These are phyloP conservation scores for Sporisorium exsertum DNA, from an alignment of 1,284 basidiomycete species.

Conservation along the genomic window DNA sequence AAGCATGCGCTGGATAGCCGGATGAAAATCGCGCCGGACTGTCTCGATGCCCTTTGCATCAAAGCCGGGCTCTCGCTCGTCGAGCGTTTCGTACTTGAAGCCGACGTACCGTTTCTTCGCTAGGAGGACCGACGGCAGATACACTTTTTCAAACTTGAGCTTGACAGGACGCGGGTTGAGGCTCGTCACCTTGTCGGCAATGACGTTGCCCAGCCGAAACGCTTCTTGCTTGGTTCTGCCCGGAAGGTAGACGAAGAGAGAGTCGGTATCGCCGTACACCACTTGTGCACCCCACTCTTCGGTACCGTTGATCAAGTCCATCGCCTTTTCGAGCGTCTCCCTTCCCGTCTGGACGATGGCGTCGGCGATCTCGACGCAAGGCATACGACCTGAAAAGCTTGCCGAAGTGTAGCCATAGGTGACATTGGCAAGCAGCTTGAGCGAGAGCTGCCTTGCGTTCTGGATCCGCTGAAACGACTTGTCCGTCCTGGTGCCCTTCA, in stretches of 20 bases:
- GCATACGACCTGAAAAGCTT: constrained; percentile 95
- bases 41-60: constrained; percentile 99
- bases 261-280: constrained; percentile 99
- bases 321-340: constrained; percentile 95
- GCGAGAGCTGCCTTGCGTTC: constrained; percentile 63
- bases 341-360: constrained; percentile 96
- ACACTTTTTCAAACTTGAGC: constrained; percentile 98
- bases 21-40: constrained; percentile 80
- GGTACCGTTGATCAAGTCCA: constrained; percentile 78
- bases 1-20: constrained; percentile 65
- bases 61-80: constrained; percentile 83
- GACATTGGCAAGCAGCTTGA: constrained; percentile 68
- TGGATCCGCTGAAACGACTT: constrained; percentile 72
- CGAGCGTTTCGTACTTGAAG: constrained; percentile 88
- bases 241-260: constrained; percentile 87
- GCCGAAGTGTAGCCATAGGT: constrained; percentile 92
- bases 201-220: constrained; percentile 90
- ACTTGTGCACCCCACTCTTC: constrained; percentile 85
- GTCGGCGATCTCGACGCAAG: constrained; percentile 96
- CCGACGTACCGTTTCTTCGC: constrained; percentile 98
- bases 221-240: constrained; percentile 93
- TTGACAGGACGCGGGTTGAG: constrained; percentile 91
- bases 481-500: constrained; percentile 83
- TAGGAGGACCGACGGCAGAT: constrained; percentile 89
- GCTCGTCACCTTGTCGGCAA: constrained; percentile 86